These are phyloP conservation scores for Ophiostoma tasmaniense DNA, from an alignment of 2,329 filamentous ascomycete species.

Conservation along the genomic window DNA sequence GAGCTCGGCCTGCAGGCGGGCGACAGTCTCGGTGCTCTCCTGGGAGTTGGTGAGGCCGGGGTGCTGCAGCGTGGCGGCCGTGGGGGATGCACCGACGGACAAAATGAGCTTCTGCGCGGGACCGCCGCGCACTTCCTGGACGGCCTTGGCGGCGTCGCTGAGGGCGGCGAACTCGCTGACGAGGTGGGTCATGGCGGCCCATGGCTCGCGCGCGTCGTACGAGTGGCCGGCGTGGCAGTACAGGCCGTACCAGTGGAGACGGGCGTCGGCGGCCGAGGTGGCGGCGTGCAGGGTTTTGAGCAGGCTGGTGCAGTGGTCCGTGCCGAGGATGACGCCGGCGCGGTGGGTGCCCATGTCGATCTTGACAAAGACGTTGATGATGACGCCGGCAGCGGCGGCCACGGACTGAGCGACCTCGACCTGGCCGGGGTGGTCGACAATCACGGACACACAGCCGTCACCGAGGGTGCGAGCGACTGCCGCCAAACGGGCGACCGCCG, in stretches of 20 bases:
- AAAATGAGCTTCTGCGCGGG: constrained; percentile 38
- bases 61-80: constrained; percentile 58
- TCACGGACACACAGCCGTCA: constrained; percentile 48
- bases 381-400: constrained; percentile 22
- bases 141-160: constrained; percentile 34
- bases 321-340: constrained; percentile 53
- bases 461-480: constrained; percentile 48
- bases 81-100: constrained; percentile 70
- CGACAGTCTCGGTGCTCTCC: not conserved
- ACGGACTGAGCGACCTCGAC: constrained; percentile 33
- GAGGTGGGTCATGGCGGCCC: constrained; percentile 49
- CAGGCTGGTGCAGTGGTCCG: constrained; percentile 37
- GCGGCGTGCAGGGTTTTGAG: constrained; percentile 37
- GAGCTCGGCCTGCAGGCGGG: constrained; percentile 34
- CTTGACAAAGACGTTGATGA: constrained; percentile 58
- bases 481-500: constrained; percentile 51
- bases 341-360: constrained; percentile 66
- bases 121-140: not conserved
- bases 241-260: constrained; percentile 48
- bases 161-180: constrained; percentile 51
- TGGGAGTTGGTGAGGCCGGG: constrained; percentile 23
- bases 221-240: constrained; percentile 69
- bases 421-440: constrained; percentile 62
- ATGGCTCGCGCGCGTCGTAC: constrained; percentile 50
- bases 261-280: constrained; percentile 23